phyloP scores from a whole-genome alignment of 2,329 filamentous ascomycete genomes.

The Intubia oerlemansii region DNA sequence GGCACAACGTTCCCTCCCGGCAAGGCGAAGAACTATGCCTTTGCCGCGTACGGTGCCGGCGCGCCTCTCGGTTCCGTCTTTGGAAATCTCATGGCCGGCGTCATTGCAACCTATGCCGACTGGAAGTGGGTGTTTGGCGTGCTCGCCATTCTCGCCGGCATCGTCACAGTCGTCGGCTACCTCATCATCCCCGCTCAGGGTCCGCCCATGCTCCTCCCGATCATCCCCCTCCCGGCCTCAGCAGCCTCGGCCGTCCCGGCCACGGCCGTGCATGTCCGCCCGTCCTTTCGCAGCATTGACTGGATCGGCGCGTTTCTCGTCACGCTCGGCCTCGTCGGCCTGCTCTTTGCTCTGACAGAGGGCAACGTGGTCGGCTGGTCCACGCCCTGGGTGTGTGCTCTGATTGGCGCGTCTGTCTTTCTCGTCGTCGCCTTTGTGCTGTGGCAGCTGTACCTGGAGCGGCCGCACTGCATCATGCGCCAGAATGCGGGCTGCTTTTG shows the following conservation, averaged over 20 bases:
- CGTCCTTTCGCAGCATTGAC: slow-evolving; percentile 25
- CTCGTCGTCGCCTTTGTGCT: slow-evolving; percentile 33
- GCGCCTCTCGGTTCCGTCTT: slow-evolving; percentile 42
- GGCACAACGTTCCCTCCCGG: slow-evolving; percentile 46
- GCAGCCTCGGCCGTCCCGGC: too few species aligned
- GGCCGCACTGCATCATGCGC: slow-evolving; percentile 15
- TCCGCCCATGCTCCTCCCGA: not conserved
- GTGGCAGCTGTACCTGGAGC: slow-evolving; percentile 41
- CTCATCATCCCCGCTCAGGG: slow-evolving; percentile 30
- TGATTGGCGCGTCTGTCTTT: slow-evolving; percentile 35
- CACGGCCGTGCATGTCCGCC: too few species aligned
- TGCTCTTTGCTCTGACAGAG: slow-evolving; percentile 46
- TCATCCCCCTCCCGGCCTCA: too few species aligned
- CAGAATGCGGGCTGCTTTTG: slow-evolving; percentile 9
- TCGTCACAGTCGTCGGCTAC: slow-evolving; percentile 33
- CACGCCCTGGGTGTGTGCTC: slow-evolving; percentile 35
- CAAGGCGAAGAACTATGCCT: slow-evolving; percentile 49
- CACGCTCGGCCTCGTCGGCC: slow-evolving; percentile 36
- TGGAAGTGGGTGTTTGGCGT: slow-evolving; percentile 52
- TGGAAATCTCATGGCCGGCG: slow-evolving; percentile 41
- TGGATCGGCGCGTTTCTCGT: slow-evolving; percentile 45
- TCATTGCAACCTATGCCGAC: slow-evolving; percentile 37
- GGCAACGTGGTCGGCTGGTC: slow-evolving; percentile 49
- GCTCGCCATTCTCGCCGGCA: slow-evolving; percentile 34
- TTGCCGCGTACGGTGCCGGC: slow-evolving; percentile 41